phyloP scores from a whole-genome alignment of 257 asterid species.

The Rhazya stricta region DNA sequence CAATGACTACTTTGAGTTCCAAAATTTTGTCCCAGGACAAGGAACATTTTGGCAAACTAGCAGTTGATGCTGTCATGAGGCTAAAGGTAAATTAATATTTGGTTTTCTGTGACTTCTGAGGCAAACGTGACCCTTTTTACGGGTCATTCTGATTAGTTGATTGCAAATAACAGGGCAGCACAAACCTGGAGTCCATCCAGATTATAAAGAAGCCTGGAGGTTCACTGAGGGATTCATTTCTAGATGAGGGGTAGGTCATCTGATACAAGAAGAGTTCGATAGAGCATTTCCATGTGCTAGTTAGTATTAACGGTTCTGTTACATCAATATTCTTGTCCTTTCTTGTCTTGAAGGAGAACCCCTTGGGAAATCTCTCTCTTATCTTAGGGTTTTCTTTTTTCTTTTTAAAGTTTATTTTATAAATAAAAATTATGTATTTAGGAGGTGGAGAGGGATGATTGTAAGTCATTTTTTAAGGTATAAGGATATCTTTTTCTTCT shows the following conservation, averaged over 20 bases:
- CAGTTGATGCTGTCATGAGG: slow-evolving; percentile 92
- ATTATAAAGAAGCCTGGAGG: slow-evolving; percentile 96
- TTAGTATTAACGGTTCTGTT: background rate
- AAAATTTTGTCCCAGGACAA: slow-evolving; percentile 89
- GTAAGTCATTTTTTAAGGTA: background rate
- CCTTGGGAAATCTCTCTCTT: too few relatives aligned
- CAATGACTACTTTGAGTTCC: slow-evolving; percentile 92
- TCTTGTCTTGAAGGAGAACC: background rate
- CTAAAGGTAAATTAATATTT: slow-evolving; percentile 49
- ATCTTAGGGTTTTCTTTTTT: background rate
- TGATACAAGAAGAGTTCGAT: background rate
- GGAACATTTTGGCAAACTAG: slow-evolving; percentile 78
- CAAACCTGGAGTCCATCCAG: slow-evolving; percentile 87
- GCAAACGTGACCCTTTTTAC: background rate
- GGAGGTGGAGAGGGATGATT: background rate
- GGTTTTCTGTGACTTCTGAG: slow-evolving; percentile 1
- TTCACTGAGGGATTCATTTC: slow-evolving; percentile 73
- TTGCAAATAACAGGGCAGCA: slow-evolving; percentile 67
- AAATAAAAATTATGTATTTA: too few relatives aligned
- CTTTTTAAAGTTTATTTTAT: too few relatives aligned
- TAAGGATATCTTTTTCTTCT: background rate
- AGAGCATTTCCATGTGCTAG: background rate
- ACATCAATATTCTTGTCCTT: background rate
- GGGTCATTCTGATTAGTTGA: slow-evolving; percentile 8
- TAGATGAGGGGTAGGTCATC: slow-evolving; percentile 72